phyloP scores from a whole-genome alignment of 1,284 basidiomycete genomes.

The Fomitopsis palustris region DNA sequence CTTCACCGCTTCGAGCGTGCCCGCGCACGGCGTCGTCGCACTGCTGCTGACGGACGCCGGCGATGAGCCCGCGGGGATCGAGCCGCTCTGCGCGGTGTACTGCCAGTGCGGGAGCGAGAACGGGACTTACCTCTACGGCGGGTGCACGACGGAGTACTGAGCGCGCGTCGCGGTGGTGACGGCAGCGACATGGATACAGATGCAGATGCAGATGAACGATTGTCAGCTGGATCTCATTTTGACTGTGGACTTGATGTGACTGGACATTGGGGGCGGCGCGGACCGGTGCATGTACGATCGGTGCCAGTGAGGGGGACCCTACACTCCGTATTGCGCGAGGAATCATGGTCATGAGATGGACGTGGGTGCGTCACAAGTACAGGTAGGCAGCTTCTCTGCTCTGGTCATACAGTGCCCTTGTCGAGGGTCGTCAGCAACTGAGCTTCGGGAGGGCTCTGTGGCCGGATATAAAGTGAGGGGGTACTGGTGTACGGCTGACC shows the following conservation, averaged over 20 bases:
- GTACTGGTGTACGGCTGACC: no score
- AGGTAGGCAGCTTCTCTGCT: not conserved
- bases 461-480: not conserved
- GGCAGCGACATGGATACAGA: not conserved
- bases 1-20: constrained; percentile 53
- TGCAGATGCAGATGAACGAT: not conserved
- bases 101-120: constrained; percentile 18
- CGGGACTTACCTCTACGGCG: constrained; percentile 13
- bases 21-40: constrained; percentile 63
- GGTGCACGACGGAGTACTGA: not conserved
- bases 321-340: not conserved
- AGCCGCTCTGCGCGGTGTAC: constrained; percentile 16
- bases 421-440: not conserved
- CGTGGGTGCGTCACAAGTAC: not conserved
- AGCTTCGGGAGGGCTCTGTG: not conserved
- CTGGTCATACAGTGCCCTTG: not conserved
- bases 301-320: not conserved
- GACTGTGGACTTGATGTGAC: no score
- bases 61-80: constrained; percentile 51
- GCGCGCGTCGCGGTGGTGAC: not conserved
- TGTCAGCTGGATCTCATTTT: no score
- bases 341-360: not conserved
- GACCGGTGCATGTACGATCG: no score
- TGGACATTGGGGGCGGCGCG: no score
- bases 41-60: constrained; percentile 60